Conservation (phyloP, 169 alveolate genomes). For the Plasmodium falciparum region DNA sequence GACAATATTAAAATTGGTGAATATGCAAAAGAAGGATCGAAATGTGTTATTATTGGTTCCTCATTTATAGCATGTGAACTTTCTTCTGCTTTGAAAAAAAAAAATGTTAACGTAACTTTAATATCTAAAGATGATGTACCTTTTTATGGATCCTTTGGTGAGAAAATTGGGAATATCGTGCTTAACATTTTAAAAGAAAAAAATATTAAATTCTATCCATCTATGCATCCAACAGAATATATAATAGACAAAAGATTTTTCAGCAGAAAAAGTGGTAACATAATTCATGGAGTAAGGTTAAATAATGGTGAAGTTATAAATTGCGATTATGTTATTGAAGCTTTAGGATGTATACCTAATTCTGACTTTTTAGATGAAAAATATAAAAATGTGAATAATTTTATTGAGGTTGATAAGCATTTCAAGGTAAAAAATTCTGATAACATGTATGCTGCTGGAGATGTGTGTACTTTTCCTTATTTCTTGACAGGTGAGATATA, state of each 20-base stretch:
- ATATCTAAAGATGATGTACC: constrained; percentile 81
- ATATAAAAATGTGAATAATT: constrained; percentile 76
- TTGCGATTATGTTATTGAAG: constrained; percentile 87
- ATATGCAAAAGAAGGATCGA: constrained; percentile 78
- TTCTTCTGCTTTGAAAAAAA: constrained; percentile 81
- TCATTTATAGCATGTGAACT: constrained; percentile 86
- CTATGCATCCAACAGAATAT: constrained; percentile 70
- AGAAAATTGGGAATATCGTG: constrained; percentile 78
- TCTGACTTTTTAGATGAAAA: constrained; percentile 78
- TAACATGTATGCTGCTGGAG: constrained; percentile 87
- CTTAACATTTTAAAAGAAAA: constrained; percentile 77
- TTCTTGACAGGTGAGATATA: constrained; percentile 75
- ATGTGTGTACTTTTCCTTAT: constrained; percentile 84
- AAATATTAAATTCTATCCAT: constrained; percentile 78
- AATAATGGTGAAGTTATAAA: constrained; percentile 78
- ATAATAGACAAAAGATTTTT: constrained; percentile 35
- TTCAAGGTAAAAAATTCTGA: constrained; percentile 80
- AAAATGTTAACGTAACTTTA: constrained; percentile 82
- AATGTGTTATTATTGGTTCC: constrained; percentile 84
- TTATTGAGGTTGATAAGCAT: constrained; percentile 78
- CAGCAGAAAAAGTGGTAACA: constrained; percentile 44
- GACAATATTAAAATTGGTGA: constrained; percentile 72
- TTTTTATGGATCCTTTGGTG: constrained; percentile 78
- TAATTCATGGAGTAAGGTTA: constrained; percentile 80
- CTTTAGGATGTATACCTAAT: constrained; percentile 84